Evolutionary conservation across 352 stramenopile genomes (phyloP), one percentile per base, ranked within the genome.

Genomic region (Pythium chondricola): DNA sequence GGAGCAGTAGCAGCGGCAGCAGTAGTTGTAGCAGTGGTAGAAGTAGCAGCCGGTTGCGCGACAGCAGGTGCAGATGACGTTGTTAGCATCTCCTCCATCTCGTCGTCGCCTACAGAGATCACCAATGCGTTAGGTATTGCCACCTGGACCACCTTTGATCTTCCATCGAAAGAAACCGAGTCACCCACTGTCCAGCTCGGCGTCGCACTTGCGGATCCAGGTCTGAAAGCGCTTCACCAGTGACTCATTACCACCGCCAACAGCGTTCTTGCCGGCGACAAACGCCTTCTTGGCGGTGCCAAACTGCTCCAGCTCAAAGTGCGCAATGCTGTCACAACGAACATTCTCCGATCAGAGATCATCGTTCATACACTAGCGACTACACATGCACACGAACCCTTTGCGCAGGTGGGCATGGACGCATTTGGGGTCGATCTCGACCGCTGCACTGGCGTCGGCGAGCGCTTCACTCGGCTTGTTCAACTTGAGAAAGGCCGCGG

Each of bases 171-270:
- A 13, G 7, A 33, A 13, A 13, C 29, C 36, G 4, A 2, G 17
- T 51, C 30, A 59, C 77, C 54, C 40, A 89, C 78, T 72, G 53
- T 88, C 69, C 20, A 89, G 13, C 41, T 95, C 84, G 0, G 82
- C 79, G 33, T 95, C 74, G 44, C 86, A 96, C 48, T 95, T 95
- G 56, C 86, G 76, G 46, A 94, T 75, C 82, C 84, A 95, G 22
- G 71, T 93, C 58, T 82, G 77, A 51, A 93, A 87, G 11, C 66
- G 72, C 46, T 78, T 81, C 11, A 48, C 38, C 11, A 87, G 45
- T 20, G 44, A 29, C 17, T 82, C 61, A 17, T 76, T 67, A 0
- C 35, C 27, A 24, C 61, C 58, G 37, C 50, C 43, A 1, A 61
- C 56, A 0, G 67, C 29, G 5, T 66, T 33, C 48, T 85, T 85